phyloP scores from a whole-genome alignment of 768 basidiomycete genomes.

The Boletus edulis region DNA sequence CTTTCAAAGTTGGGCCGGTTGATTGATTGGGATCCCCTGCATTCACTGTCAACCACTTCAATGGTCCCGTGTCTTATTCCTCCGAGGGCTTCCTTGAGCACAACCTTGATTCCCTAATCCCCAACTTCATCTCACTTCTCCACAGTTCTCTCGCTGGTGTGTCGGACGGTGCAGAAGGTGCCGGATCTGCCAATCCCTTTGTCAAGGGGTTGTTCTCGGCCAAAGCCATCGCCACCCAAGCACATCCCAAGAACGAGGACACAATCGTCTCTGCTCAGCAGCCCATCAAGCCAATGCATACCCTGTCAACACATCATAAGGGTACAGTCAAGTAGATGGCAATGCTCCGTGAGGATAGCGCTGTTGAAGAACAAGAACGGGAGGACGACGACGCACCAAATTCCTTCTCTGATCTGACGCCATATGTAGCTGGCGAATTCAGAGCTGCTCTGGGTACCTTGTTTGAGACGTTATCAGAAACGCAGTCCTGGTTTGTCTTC shows the following conservation, averaged over 20 bases:
- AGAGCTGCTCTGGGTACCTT: slow-evolving; percentile 40
- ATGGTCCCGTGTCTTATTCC: slow-evolving; percentile 89
- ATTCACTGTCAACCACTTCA: slow-evolving; percentile 91
- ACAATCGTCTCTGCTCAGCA: slow-evolving; percentile 95
- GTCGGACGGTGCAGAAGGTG: slow-evolving; percentile 55
- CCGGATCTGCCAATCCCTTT: slow-evolving; percentile 88
- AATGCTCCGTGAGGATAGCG: slow-evolving; percentile 31
- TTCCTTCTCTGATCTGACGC: slow-evolving; percentile 34
- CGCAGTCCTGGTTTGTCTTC: slow-evolving; percentile 88
- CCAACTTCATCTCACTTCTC: slow-evolving; percentile 89
- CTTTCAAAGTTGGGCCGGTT: slow-evolving; percentile 78
- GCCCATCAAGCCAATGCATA: slow-evolving; percentile 89
- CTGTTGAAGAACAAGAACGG: slow-evolving; percentile 46
- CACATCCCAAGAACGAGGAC: slow-evolving; percentile 93
- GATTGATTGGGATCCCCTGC: slow-evolving; percentile 80
- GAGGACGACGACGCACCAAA: slow-evolving; percentile 40
- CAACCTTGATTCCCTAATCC: slow-evolving; percentile 86
- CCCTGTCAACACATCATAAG: slow-evolving; percentile 86
- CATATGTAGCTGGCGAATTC: slow-evolving; percentile 86
- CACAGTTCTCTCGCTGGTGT: slow-evolving; percentile 49
- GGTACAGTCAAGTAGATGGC: slow-evolving; percentile 58
- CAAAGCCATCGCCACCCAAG: slow-evolving; percentile 89
- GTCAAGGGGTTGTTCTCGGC: slow-evolving; percentile 85
- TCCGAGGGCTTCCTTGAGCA: slow-evolving; percentile 86
- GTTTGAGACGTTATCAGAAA: slow-evolving; percentile 85